Evolutionary conservation across 2,329 filamentous ascomycete genomes (phyloP).

Genomic region (Cercospora sojina): DNA sequence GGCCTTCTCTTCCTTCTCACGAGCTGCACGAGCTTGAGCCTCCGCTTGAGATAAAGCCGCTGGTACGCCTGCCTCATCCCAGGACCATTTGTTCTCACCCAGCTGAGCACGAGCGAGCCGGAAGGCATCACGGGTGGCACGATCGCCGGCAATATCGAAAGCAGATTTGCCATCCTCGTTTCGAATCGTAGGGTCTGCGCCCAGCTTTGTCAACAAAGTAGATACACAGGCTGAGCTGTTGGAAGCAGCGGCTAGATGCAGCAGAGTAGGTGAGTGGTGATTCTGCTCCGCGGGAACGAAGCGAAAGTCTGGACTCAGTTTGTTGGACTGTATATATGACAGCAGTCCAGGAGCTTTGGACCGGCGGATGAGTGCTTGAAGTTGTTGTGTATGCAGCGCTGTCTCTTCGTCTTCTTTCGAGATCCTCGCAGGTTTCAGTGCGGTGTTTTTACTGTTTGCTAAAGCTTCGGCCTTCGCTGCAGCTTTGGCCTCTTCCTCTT

Average conservation of each 20-base stretch:
- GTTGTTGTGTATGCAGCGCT: constrained; percentile 79
- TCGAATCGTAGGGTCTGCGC: constrained; percentile 67
- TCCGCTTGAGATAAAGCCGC: constrained; percentile 68
- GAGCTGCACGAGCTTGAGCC: constrained; percentile 65
- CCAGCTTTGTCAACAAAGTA: constrained; percentile 72
- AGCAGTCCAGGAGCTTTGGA: constrained; percentile 86
- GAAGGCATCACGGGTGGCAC: constrained; percentile 84
- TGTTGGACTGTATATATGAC: constrained; percentile 77
- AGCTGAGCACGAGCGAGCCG: constrained; percentile 80
- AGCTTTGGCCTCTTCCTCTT: constrained; percentile 47
- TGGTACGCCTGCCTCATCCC: constrained; percentile 74
- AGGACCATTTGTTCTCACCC: constrained; percentile 73
- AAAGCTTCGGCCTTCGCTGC: constrained; percentile 40
- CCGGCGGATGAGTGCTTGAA: constrained; percentile 82
- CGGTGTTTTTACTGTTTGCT: constrained; percentile 46
- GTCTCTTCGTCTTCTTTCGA: constrained; percentile 82
- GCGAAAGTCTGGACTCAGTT: constrained; percentile 66
- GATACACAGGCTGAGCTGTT: constrained; percentile 75
- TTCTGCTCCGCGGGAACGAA: constrained; percentile 72
- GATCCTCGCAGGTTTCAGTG: constrained; percentile 61
- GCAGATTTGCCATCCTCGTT: constrained; percentile 79
- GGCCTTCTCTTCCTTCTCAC: constrained; percentile 68
- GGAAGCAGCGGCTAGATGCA: constrained; percentile 81
- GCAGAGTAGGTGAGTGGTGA: constrained; percentile 75
- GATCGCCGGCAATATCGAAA: constrained; percentile 84